These are phyloP conservation scores for Capronia epimyces DNA, from an alignment of 2,329 filamentous ascomycete genomes.

Conservation along the genomic window DNA sequence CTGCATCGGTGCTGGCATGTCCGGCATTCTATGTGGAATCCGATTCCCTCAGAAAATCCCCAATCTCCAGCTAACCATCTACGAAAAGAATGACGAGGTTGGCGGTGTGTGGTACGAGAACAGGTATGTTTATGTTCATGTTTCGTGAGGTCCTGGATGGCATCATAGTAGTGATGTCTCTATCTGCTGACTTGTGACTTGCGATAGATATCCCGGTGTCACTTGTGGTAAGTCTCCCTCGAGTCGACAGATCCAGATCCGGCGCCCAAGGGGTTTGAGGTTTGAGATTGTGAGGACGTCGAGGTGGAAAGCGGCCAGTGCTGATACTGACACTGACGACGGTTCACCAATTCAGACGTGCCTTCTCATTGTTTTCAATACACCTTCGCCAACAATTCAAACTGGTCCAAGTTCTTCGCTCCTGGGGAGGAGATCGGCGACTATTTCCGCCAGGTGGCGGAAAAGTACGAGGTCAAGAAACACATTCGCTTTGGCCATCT, in stretches of 20 bases:
- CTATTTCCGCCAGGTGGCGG: conserved; percentile 13
- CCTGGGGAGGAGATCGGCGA: conserved; percentile 14
- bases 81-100: conserved; percentile 30
- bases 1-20: conserved; percentile 38
- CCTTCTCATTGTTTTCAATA: not conserved
- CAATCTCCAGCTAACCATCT: conserved; percentile 24
- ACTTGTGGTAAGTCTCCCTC: not conserved
- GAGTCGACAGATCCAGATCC: not conserved
- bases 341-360: not conserved
- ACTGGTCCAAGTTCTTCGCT: not conserved
- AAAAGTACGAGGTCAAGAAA: conserved; percentile 22
- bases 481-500: conserved; percentile 23
- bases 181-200: too few species aligned
- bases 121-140: conserved; percentile 24
- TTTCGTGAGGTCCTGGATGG: too few species aligned
- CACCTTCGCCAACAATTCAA: not conserved
- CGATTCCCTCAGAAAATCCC: conserved; percentile 23
- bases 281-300: too few species aligned
- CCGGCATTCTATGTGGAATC: conserved; percentile 37
- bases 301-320: too few species aligned
- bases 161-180: too few species aligned
- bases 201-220: conserved; percentile 6
- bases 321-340: too few species aligned
- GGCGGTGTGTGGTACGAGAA: conserved; percentile 33
- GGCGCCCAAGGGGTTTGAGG: too few species aligned